Conservation (phyloP, 495 filamentous ascomycete species). For the Beverwykella pulmonaria region DNA sequence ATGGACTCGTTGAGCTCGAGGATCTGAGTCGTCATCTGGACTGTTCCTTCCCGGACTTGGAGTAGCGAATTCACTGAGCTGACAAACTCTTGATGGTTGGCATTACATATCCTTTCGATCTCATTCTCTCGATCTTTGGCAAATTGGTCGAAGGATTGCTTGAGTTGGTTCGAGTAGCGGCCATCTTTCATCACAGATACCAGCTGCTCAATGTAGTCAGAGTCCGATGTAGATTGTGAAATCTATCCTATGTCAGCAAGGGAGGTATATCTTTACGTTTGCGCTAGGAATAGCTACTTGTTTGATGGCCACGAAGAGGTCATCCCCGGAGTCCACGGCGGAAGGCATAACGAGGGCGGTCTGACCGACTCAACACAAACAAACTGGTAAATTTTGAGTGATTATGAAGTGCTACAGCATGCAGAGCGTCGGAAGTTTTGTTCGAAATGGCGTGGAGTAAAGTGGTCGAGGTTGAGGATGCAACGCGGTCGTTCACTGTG, state of each 20-base stretch:
- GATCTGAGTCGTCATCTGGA: conserved; percentile 85
- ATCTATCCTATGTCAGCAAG: conserved; percentile 60
- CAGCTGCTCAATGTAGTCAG: conserved; percentile 92
- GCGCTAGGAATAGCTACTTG: conserved; percentile 39
- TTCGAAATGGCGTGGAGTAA: not conserved
- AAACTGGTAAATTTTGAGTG: not conserved
- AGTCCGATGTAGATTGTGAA: conserved; percentile 85
- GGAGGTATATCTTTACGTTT: not conserved
- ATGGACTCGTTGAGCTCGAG: conserved; percentile 90
- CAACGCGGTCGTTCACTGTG: conserved; percentile 1
- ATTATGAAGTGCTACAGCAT: too few species aligned
- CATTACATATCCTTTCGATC: conserved; percentile 92
- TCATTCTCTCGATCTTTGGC: conserved; percentile 83
- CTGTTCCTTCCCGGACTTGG: conserved; percentile 84
- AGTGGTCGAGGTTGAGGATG: conserved; percentile 3
- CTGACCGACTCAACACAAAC: not conserved
- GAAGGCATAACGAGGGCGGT: conserved; percentile 30
- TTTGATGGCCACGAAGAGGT: conserved; percentile 44
- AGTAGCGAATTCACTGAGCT: conserved; percentile 90
- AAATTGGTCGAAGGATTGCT: conserved; percentile 76
- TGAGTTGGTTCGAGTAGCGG: conserved; percentile 72
- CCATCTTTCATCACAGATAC: conserved; percentile 92
- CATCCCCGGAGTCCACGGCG: conserved; percentile 43
- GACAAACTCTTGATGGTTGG: conserved; percentile 95
- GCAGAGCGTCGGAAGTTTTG: not conserved